A percentile compares a stretch with the other conserved stretches of the same genome.
phyloP scores from a whole-genome alignment of 2,329 filamentous ascomycete genomes.

The Venturia asperata region DNA sequence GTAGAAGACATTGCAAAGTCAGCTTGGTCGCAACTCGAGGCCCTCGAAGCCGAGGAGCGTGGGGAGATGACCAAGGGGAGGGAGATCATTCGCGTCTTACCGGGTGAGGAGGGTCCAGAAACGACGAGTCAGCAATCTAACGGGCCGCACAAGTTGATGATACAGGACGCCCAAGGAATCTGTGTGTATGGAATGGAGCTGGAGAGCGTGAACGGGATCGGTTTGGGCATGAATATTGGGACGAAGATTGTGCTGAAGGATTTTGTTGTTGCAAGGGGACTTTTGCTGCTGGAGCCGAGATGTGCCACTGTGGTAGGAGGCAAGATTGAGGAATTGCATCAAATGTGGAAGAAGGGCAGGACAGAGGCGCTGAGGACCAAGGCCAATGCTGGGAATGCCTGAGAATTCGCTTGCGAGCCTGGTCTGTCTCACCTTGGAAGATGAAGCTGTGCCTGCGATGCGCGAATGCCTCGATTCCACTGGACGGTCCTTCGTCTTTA shows the following conservation, averaged over 20 bases:
- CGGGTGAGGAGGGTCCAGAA: constrained; percentile 43
- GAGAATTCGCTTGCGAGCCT: neutral
- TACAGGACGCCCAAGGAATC: constrained; percentile 71
- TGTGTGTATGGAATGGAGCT: constrained; percentile 69
- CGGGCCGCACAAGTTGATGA: constrained; percentile 68
- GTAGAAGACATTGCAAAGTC: constrained; percentile 75
- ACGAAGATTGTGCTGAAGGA: constrained; percentile 69
- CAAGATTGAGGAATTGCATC: constrained; percentile 75
- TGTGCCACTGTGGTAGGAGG: constrained; percentile 73
- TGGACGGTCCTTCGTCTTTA: neutral
- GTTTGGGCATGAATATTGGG: constrained; percentile 64
- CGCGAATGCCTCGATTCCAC: neutral
- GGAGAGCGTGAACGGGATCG: constrained; percentile 56
- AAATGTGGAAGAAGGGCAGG: constrained; percentile 64
- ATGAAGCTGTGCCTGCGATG: neutral
- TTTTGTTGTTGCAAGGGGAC: constrained; percentile 63
- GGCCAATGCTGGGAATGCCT: neutral
- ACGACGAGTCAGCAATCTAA: constrained; percentile 24
- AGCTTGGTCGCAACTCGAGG: constrained; percentile 81
- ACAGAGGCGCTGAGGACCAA: constrained; percentile 54
- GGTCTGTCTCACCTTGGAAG: neutral
- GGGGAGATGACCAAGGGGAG: constrained; percentile 69
- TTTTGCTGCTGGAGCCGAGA: constrained; percentile 67
- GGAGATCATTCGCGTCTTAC: constrained; percentile 70
- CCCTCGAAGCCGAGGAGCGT: constrained; percentile 63